Evolutionary conservation across 2,329 filamentous ascomycete genomes (phyloP).

Genomic region (Colletotrichum cuscutae): DNA sequence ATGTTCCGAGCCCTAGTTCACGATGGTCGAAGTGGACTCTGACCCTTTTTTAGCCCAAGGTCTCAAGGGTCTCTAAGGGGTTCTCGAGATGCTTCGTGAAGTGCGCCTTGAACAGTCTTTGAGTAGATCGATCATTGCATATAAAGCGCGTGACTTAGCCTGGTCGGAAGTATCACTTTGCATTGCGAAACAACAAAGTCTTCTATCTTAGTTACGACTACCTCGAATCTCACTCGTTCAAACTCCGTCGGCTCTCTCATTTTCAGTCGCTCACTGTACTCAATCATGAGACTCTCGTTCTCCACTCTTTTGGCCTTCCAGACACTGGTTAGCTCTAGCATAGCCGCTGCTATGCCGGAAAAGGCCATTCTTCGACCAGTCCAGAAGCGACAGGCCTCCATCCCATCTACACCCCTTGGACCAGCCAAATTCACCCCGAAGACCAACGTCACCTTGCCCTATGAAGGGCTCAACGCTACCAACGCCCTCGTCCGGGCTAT

Average conservation of each 20-base stretch:
- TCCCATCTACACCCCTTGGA: constrained; percentile 2
- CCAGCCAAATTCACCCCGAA: constrained; percentile 36
- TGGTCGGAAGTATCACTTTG: background rate
- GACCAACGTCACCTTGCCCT: constrained; percentile 34
- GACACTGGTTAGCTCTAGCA: constrained; percentile 6
- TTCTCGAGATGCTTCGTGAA: background rate
- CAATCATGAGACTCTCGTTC: constrained; percentile 11
- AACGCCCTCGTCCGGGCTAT: constrained; percentile 30
- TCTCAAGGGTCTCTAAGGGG: background rate
- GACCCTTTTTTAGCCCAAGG: background rate
- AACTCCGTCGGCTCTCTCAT: background rate
- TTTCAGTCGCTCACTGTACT: background rate
- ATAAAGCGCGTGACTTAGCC: background rate
- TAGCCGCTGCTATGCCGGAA: constrained; percentile 15
- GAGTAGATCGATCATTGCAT: background rate
- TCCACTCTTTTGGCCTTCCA: constrained; percentile 22
- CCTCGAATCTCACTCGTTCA: background rate
- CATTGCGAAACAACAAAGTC: background rate
- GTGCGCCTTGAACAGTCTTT: background rate
- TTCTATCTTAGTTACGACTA: background rate
- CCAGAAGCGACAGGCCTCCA: constrained; percentile 3
- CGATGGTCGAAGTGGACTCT: constrained; percentile 4
- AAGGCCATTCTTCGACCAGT: constrained; percentile 22
- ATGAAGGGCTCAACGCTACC: constrained; percentile 32
- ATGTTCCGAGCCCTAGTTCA: background rate